phyloP scores from a whole-genome alignment of 2,329 filamentous ascomycete species.

The Dactylonectria estremocensis region DNA sequence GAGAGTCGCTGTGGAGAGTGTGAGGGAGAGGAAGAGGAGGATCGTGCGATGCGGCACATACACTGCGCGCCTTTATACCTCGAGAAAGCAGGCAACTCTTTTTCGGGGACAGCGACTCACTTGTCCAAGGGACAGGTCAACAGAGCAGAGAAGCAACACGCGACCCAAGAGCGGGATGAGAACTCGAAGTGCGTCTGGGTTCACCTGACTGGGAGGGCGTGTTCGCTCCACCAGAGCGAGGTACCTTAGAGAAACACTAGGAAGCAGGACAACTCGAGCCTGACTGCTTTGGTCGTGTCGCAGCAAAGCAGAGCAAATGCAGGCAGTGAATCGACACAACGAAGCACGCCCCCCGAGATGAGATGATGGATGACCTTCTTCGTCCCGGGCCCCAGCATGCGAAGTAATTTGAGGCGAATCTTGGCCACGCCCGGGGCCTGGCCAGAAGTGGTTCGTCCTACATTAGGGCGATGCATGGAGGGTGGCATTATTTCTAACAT shows the following conservation, averaged over 20 bases:
- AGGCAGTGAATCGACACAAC: slow-evolving; percentile 41
- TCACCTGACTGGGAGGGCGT: slow-evolving; percentile 36
- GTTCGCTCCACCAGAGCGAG: slow-evolving; percentile 36
- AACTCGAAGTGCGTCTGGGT: slow-evolving; percentile 24
- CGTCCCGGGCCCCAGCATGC: slow-evolving; percentile 34
- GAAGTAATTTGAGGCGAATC: slow-evolving; percentile 49
- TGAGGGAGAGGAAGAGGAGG: slow-evolving; percentile 33
- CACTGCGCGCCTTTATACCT: slow-evolving; percentile 47
- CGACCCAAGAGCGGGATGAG: slow-evolving; percentile 29
- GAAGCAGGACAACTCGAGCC: slow-evolving; percentile 29
- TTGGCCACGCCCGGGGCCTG: slow-evolving; percentile 47
- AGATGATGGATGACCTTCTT: slow-evolving; percentile 41
- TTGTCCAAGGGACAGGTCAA: slow-evolving; percentile 31
- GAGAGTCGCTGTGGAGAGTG: slow-evolving; percentile 32
- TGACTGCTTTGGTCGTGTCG: slow-evolving; percentile 31
- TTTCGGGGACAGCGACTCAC: slow-evolving; percentile 25
- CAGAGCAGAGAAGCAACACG: slow-evolving; percentile 28
- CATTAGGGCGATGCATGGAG: slow-evolving; percentile 53
- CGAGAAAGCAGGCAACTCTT: slow-evolving; percentile 15
- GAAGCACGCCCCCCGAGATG: slow-evolving; percentile 41
- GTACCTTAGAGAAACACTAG: slow-evolving; percentile 18
- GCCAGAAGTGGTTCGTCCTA: slow-evolving; percentile 51
- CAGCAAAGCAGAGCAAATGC: slow-evolving; percentile 34
- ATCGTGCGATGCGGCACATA: slow-evolving; percentile 34
- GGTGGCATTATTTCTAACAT: slow-evolving; percentile 50